Base-by-base conservation (phyloP, 176 grass and related monocot genomes). In the Saccharum spontaneum region DNA sequence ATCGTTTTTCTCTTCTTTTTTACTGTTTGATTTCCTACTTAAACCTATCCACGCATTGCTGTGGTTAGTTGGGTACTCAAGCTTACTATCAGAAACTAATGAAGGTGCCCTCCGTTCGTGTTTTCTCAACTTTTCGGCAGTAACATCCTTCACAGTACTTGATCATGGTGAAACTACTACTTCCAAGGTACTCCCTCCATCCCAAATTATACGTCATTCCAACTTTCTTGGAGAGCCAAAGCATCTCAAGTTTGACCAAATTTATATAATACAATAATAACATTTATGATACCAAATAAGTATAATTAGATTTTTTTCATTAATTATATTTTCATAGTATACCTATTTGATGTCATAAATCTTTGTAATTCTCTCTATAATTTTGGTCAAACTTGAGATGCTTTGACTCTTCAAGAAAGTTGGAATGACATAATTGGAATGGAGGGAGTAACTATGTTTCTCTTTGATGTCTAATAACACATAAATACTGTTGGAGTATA, bases 101-200 rank as follows among this genome's bases (percentile, higher is more conserved):
- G 34, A 23, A 78, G 48, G 7, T 70, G 36, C 26, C 64, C 16
- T 65, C 16, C 10, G 36, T n/a, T 26, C 40, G 54, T 40, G 22
- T 24, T 50, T 22, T 74, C 43, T 49, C 31, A 76, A 76, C 5
- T 69, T 50, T 68, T 85, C 0, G 1, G 24, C 17, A 8, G 10
- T 15, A 46, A 78, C 49, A 44, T 23, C 48, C 65, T 78, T 84
- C 52, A 62, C 9, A 13, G 5, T 80, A 73, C n/a, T 69, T 73
- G 71, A 82, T 44, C 80, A 72, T 33, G 50, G 49, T 44, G 6
- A 22, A n/a, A 40, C 20, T 8, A 40, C 10, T 55, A 38, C 12
- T 71, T 71, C 8, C 34, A 71, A 28, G 36, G 67, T 78, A 70
- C 0, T n/a, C 50, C 44, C 18, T 55, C 55, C 55, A 59, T 59